Evolutionary conservation across 768 basidiomycete genomes (phyloP).

Genomic region (Leucosporidium scottii): DNA sequence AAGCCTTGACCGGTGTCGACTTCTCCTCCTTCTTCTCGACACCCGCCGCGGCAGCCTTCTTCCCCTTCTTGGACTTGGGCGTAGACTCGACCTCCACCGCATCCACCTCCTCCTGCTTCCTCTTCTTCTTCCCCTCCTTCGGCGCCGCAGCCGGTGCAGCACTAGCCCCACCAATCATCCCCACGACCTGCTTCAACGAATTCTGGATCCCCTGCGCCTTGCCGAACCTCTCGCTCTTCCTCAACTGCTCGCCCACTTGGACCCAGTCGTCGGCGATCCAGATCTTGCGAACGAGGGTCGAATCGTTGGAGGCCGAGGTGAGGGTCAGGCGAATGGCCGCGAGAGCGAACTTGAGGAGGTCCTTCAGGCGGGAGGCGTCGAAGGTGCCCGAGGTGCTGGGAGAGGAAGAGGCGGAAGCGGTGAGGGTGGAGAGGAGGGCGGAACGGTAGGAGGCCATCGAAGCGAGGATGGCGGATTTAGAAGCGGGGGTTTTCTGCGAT

Average conservation of each 20-base stretch:
- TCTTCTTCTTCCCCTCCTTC: conserved; percentile 15
- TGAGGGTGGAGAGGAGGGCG: conserved; percentile 49
- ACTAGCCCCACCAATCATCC: conserved; percentile 39
- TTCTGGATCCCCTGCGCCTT: conserved; percentile 56
- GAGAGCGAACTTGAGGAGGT: conserved; percentile 65
- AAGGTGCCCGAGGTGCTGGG: conserved; percentile 47
- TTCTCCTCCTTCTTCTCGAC: conserved; percentile 36
- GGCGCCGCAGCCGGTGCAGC: background rate
- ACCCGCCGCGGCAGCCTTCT: conserved; percentile 23
- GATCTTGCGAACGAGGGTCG: conserved; percentile 40
- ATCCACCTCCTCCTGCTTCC: conserved; percentile 28
- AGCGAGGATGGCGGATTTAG: conserved; percentile 30
- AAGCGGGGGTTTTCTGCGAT: conserved; percentile 11
- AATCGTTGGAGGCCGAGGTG: conserved; percentile 43
- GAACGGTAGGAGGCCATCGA: conserved; percentile 48
- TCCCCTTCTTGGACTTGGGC: background rate
- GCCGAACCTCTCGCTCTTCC: conserved; percentile 55
- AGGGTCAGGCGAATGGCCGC: conserved; percentile 61
- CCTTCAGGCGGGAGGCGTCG: conserved; percentile 62
- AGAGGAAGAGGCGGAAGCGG: conserved; percentile 49
- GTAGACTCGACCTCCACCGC: conserved; percentile 8
- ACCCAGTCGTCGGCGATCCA: conserved; percentile 63
- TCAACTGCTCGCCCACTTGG: conserved; percentile 48
- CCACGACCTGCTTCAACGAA: conserved; percentile 59
- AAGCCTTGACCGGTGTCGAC: conserved; percentile 30